phyloP scores from a whole-genome alignment of 1,284 basidiomycete genomes.

The Marasmius oreades region DNA sequence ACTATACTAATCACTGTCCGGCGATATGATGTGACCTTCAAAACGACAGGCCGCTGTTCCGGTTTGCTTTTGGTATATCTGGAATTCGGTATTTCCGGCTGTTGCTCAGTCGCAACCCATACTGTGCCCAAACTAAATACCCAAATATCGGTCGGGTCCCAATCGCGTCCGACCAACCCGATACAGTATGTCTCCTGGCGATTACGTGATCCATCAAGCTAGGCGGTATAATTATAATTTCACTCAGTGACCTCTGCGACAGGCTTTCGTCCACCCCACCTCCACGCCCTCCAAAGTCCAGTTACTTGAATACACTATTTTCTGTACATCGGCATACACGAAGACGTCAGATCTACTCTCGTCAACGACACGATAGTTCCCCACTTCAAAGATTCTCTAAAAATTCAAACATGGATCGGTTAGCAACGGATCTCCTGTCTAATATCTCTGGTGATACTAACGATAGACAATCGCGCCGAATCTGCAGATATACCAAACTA shows the following conservation, averaged over 20 bases:
- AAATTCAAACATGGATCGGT: constrained; percentile 37
- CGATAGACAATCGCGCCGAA: constrained; percentile 18
- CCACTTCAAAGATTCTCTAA: not conserved
- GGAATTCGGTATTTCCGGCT: too few species aligned
- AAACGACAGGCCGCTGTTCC: too few species aligned
- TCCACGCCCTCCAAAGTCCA: constrained; percentile 4
- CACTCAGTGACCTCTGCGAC: not conserved
- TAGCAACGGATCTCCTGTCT: constrained; percentile 20
- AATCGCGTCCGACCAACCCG: constrained; percentile 7
- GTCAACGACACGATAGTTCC: not conserved
- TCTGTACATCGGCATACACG: not conserved
- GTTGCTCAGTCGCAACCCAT: constrained; percentile 13
- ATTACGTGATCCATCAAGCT: constrained; percentile 23
- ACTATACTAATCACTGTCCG: too few species aligned
- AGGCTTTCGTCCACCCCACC: constrained; percentile 3
- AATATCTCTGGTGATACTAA: constrained; percentile 12
- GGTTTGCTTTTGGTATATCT: too few species aligned
- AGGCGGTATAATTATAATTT: constrained; percentile 2
- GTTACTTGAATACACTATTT: not conserved
- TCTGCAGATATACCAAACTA: constrained; percentile 58
- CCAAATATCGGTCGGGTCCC: not conserved
- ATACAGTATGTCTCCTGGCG: constrained; percentile 13
- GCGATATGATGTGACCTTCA: too few species aligned
- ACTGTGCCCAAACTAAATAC: too few species aligned
- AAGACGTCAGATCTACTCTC: not conserved